Conservation (phyloP, 2,329 filamentous ascomycete species). For the Pseudocercospora fijiensis region DNA sequence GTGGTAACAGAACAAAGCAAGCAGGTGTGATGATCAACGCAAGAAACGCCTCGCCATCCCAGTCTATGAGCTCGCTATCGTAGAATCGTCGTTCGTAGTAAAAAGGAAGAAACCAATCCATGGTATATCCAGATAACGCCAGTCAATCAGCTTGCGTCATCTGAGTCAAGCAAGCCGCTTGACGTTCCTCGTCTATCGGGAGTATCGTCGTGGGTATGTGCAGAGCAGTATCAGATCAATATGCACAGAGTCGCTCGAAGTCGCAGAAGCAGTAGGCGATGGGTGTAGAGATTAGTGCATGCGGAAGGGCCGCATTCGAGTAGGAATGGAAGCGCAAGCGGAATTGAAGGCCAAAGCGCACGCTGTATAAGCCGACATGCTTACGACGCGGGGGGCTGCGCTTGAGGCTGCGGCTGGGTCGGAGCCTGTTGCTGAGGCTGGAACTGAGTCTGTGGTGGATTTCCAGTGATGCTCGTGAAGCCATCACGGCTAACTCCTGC, state of each 20-base stretch:
- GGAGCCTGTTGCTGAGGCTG: background rate
- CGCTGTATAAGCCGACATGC: background rate
- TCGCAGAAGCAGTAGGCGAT: background rate
- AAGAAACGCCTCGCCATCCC: background rate
- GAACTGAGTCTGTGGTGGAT: background rate
- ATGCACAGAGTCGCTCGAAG: background rate
- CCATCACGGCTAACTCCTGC: background rate
- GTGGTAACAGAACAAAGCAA: background rate
- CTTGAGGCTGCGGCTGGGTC: background rate
- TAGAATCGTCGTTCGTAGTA: background rate
- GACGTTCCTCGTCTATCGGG: background rate
- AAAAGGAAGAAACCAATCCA: slow-evolving; percentile 1
- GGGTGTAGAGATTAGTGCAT: background rate
- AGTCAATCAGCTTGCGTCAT: background rate
- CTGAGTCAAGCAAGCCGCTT: background rate
- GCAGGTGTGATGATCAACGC: background rate
- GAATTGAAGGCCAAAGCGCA: background rate
- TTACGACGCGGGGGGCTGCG: background rate
- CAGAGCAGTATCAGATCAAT: background rate
- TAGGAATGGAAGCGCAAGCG: background rate
- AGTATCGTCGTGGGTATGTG: background rate
- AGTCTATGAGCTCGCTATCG: background rate
- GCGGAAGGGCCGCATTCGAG: background rate
- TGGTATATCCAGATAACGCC: slow-evolving; percentile 8
- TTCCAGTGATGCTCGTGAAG: background rate